Percentiles rank a stretch among this genome's conserved stretches.
Conservation (phyloP, 2,329 filamentous ascomycete genomes). For the Fusarium goolgardi region DNA sequence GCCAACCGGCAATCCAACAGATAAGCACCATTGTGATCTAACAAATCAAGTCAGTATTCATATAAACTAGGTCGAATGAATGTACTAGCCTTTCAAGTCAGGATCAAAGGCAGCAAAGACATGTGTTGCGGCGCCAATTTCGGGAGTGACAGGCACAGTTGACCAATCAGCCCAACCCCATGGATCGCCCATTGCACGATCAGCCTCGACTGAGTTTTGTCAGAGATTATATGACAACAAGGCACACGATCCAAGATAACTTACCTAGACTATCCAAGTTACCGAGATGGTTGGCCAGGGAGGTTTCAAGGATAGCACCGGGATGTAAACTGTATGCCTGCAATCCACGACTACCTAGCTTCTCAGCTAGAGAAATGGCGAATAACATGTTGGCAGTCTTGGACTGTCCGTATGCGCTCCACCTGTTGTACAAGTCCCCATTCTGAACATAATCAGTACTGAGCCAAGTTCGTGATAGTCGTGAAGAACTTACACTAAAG, state of each 20-base stretch:
- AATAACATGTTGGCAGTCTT: slow-evolving; percentile 31
- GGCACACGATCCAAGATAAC: fast-evolving
- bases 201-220: slow-evolving; percentile 1
- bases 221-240: fast-evolving
- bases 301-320: slow-evolving; percentile 6
- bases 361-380: slow-evolving; percentile 32
- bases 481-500: not conserved
- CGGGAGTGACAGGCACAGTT: not conserved
- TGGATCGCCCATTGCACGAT: slow-evolving; percentile 15
- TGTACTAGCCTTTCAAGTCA: not conserved
- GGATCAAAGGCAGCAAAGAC: slow-evolving; percentile 34
- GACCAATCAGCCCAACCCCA: slow-evolving; percentile 25
- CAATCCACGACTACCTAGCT: slow-evolving; percentile 18
- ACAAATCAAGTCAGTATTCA: not conserved
- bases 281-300: not conserved
- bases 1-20: slow-evolving; percentile 20
- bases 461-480: fast-evolving
- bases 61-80: fast-evolving
- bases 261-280: slow-evolving; percentile 1
- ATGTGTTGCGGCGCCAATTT: slow-evolving; percentile 30
- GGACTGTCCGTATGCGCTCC: slow-evolving; percentile 22
- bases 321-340: slow-evolving; percentile 27
- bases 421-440: slow-evolving; percentile 14
- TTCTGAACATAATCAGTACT: not conserved
- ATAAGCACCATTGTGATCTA: slow-evolving; percentile 29